Conservation (phyloP, 2,329 filamentous ascomycete species). For the Hypoxylon sp. region DNA sequence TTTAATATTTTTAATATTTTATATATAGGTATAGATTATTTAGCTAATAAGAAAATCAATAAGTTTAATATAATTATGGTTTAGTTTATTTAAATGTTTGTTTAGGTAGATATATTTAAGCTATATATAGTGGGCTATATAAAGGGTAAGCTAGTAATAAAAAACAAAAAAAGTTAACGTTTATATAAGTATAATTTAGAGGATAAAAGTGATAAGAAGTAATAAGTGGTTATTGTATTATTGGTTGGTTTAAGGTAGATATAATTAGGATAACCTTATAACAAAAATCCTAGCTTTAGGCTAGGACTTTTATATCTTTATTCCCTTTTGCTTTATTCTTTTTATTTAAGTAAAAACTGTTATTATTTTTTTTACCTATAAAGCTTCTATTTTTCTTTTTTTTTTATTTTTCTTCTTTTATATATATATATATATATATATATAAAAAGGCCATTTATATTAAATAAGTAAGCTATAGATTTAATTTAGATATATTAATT, state of each 20-base stretch:
- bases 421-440: too few species aligned
- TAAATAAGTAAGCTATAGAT: neutral
- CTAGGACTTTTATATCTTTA: neutral
- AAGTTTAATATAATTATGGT: neutral
- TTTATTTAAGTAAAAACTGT: neutral
- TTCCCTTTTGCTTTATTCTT: neutral
- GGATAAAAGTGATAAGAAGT: neutral
- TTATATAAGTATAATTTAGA: neutral
- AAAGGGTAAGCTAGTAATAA: neutral
- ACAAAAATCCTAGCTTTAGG: neutral
- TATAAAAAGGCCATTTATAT: neutral
- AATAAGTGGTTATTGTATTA: neutral
- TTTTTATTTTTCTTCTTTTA: too few species aligned
- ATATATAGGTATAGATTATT: neutral
- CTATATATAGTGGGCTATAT: neutral
- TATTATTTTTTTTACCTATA: neutral
- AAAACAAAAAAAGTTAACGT: neutral
- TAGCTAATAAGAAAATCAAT: neutral
- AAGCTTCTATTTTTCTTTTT: neutral
- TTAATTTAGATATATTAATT: constrained; percentile 2
- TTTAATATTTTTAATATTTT: too few species aligned
- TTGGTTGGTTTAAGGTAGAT: neutral
- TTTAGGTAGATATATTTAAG: neutral
- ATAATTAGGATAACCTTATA: neutral
- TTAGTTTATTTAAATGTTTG: neutral